Conservation (phyloP, 1,139 yeast genomes). For the Protomyces pachydermus region DNA sequence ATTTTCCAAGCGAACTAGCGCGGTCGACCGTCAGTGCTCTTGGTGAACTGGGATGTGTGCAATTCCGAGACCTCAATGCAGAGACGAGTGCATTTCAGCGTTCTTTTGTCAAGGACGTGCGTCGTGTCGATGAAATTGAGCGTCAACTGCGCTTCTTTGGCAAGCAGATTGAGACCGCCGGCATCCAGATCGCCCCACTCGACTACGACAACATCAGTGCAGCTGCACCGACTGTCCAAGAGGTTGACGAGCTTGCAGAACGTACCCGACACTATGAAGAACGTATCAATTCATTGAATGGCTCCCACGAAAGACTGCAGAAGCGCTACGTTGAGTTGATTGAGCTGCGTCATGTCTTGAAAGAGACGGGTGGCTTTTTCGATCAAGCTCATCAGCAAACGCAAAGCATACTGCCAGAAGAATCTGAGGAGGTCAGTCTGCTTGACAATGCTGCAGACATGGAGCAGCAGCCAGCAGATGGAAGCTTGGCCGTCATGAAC, state of each 20-base stretch:
- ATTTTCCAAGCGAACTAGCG: background rate
- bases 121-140: slow-evolving; percentile 60
- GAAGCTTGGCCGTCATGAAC: slow-evolving; percentile 37
- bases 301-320: slow-evolving; percentile 52
- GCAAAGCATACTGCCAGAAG: slow-evolving; percentile 31
- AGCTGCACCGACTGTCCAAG: slow-evolving; percentile 53
- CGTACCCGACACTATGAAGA: slow-evolving; percentile 60
- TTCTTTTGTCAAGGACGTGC: slow-evolving; percentile 74
- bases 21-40: background rate
- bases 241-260: slow-evolving; percentile 69
- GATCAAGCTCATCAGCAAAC: slow-evolving; percentile 36
- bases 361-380: slow-evolving; percentile 66
- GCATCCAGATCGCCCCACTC: slow-evolving; percentile 35
- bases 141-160: slow-evolving; percentile 50
- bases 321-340: slow-evolving; percentile 53
- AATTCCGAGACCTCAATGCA: slow-evolving; percentile 82
- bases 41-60: slow-evolving; percentile 64
- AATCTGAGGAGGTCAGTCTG: slow-evolving; percentile 40
- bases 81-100: slow-evolving; percentile 78
- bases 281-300: slow-evolving; percentile 53
- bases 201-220: slow-evolving; percentile 35
- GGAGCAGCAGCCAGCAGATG: slow-evolving; percentile 28
- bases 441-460: slow-evolving; percentile 35
- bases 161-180: slow-evolving; percentile 37
- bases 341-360: slow-evolving; percentile 64